phyloP scores from a whole-genome alignment of 2,329 filamentous ascomycete species.

The Colletotrichum ledebouriae region DNA sequence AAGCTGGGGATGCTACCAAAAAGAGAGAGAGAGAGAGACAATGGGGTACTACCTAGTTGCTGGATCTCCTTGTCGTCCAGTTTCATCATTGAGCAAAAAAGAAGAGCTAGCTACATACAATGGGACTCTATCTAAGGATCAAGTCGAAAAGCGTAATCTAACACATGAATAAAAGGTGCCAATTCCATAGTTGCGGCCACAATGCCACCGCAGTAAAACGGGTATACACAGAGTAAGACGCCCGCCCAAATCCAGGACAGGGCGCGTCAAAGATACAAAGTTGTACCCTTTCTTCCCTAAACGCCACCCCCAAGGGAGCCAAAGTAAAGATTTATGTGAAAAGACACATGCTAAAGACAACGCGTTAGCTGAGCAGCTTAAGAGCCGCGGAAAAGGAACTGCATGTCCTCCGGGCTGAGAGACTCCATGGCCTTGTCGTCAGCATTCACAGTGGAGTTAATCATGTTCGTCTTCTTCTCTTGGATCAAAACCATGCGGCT shows the following conservation, averaged over 20 bases:
- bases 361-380: neutral
- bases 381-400: conserved; percentile 90
- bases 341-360: neutral
- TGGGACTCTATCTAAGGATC: conserved; percentile 6
- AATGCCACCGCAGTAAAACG: conserved; percentile 15
- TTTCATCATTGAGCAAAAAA: conserved; percentile 14
- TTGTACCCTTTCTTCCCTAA: conserved; percentile 19
- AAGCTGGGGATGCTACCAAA: neutral
- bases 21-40: neutral
- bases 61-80: conserved; percentile 8
- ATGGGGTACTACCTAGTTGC: neutral
- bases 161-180: neutral
- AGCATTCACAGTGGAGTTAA: conserved; percentile 95
- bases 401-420: conserved; percentile 90
- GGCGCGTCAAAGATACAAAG: conserved; percentile 2
- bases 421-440: conserved; percentile 94
- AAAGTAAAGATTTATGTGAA: neutral
- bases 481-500: conserved; percentile 95
- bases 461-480: conserved; percentile 99
- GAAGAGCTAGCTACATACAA: neutral
- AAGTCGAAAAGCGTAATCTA: neutral
- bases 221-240: conserved; percentile 23
- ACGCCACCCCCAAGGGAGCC: conserved; percentile 12
- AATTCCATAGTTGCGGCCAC: conserved; percentile 9
- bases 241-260: conserved; percentile 22